Conservation (phyloP, 2,329 filamentous ascomycete genomes). For the Colletotrichum caudatum region DNA sequence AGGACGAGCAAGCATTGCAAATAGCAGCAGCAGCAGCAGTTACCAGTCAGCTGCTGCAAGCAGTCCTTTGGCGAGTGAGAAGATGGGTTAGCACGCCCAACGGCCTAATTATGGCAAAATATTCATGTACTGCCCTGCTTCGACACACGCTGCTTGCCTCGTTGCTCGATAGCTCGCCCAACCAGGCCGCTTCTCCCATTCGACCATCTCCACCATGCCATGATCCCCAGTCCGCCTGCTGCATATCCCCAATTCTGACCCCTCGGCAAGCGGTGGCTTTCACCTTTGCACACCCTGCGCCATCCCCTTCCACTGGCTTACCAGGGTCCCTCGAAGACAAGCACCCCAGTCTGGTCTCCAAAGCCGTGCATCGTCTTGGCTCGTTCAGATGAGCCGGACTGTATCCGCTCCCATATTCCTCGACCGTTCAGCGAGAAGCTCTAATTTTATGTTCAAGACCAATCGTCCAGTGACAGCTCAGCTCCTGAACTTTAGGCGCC, state of each 20-base stretch:
- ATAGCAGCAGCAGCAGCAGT: conserved; percentile 18
- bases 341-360: conserved; percentile 38
- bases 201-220: conserved; percentile 28
- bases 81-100: conserved; percentile 18
- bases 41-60: conserved; percentile 5
- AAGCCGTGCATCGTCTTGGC: conserved; percentile 42
- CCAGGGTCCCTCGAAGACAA: conserved; percentile 38
- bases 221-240: conserved; percentile 28
- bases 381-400: conserved; percentile 43
- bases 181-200: conserved; percentile 31
- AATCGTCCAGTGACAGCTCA: conserved; percentile 58
- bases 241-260: conserved; percentile 40
- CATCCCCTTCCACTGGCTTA: conserved; percentile 30
- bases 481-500: conserved; percentile 58
- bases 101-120: conserved; percentile 42
- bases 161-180: conserved; percentile 34
- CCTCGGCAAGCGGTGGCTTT: conserved; percentile 43
- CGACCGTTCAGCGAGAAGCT: conserved; percentile 43
- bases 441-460: conserved; percentile 59
- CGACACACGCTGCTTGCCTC: conserved; percentile 31
- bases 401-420: conserved; percentile 42
- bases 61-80: conserved; percentile 15
- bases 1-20: conserved; percentile 30
- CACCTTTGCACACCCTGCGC: conserved; percentile 30
- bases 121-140: conserved; percentile 41